phyloP scores from a whole-genome alignment of 2,329 filamentous ascomycete genomes.

The Thielaviopsis euricoi region DNA sequence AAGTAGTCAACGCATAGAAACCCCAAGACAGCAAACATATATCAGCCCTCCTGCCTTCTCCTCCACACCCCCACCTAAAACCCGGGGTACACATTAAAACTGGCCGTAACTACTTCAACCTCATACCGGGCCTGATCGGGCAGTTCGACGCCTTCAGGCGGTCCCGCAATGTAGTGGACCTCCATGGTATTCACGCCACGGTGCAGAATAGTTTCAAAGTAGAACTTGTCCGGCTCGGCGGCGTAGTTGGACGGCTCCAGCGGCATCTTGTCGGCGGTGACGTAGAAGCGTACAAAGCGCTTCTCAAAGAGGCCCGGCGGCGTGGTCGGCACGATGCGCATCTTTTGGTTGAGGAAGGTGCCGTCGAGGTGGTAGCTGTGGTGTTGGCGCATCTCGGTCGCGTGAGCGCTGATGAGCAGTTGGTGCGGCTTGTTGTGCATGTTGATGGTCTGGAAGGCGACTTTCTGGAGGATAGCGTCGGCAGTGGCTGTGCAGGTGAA shows the following conservation, averaged over 20 bases:
- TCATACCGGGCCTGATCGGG: constrained; percentile 48
- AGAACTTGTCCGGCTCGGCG: constrained; percentile 41
- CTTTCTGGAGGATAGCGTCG: constrained; percentile 9
- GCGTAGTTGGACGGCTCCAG: constrained; percentile 36
- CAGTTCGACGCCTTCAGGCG: constrained; percentile 41
- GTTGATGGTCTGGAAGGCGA: constrained; percentile 44
- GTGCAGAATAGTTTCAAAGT: constrained; percentile 58
- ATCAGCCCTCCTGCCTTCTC: neutral
- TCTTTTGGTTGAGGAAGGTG: constrained; percentile 10
- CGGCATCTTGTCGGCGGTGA: constrained; percentile 38
- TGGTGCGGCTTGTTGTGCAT: constrained; percentile 52
- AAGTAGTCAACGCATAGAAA: constrained; percentile 12
- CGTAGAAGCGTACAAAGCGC: constrained; percentile 10
- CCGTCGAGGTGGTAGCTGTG: constrained; percentile 10
- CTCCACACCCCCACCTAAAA: neutral
- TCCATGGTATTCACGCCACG: constrained; percentile 64
- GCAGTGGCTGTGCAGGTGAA: neutral
- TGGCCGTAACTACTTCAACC: constrained; percentile 62
- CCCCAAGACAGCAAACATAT: neutral
- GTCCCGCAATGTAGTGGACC: constrained; percentile 58
- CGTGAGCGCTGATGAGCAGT: constrained; percentile 34
- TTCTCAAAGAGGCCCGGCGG: constrained; percentile 8
- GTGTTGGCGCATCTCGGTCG: constrained; percentile 10
- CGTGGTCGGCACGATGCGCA: constrained; percentile 9
- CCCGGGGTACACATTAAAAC: constrained; percentile 35